phyloP scores from a whole-genome alignment of 2,329 filamentous ascomycete species.

The Leptographium lundbergii region DNA sequence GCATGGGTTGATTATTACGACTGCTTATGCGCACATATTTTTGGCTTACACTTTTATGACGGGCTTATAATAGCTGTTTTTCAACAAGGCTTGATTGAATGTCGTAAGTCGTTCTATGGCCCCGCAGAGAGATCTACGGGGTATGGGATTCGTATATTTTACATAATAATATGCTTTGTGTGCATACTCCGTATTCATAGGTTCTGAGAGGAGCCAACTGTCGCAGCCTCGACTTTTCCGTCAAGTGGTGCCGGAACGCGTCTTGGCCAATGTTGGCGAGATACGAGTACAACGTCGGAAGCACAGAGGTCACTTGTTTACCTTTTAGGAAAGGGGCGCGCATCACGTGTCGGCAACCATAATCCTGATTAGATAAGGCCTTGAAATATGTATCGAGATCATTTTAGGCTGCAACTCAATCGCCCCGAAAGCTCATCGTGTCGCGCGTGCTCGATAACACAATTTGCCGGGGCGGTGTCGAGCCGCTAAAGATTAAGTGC shows the following conservation, averaged over 20 bases:
- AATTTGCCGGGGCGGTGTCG: too few species aligned
- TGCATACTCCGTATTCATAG: background rate
- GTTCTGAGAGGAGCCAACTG: background rate
- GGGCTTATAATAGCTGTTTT: background rate
- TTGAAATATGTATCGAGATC: too few species aligned
- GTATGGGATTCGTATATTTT: background rate
- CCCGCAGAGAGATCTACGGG: background rate
- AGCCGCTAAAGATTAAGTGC: too few species aligned
- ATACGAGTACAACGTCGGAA: background rate
- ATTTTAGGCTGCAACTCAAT: too few species aligned
- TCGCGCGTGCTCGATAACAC: too few species aligned
- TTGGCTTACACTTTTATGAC: background rate
- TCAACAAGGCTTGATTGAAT: background rate
- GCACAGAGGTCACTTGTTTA: background rate
- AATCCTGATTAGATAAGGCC: too few species aligned
- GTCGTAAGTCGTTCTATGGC: background rate
- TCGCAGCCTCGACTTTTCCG: background rate
- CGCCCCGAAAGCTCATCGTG: too few species aligned
- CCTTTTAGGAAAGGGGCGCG: background rate
- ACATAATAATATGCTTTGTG: background rate
- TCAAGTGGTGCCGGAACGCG: background rate
- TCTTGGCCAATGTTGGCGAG: background rate
- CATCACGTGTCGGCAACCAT: background rate
- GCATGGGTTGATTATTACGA: background rate
- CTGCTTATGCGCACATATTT: background rate